Conservation (phyloP, 352 stramenopile species). For the Phytopythium mirpurense region DNA sequence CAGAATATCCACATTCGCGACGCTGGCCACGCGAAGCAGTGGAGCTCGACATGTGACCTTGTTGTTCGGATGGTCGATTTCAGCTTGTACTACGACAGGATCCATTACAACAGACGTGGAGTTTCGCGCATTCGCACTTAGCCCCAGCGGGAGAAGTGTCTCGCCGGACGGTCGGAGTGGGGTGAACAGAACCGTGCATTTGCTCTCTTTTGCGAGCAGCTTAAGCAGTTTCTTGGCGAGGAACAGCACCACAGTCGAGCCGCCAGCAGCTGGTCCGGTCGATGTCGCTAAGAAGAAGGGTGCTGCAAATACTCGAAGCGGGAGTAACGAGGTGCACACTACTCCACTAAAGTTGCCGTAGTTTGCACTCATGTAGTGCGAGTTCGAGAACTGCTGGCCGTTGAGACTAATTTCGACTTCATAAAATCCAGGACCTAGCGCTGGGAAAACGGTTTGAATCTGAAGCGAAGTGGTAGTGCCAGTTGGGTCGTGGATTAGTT, state of each 20-base stretch:
- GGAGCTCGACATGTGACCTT: conserved; percentile 51
- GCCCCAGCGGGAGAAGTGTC: background rate
- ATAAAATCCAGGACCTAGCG: conserved; percentile 35
- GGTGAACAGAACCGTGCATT: conserved; percentile 58
- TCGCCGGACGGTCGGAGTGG: conserved; percentile 18
- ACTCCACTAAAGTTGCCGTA: conserved; percentile 63
- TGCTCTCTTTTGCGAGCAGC: conserved; percentile 38
- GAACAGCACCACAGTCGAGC: conserved; percentile 52
- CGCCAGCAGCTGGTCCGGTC: conserved; percentile 52
- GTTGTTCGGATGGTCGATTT: conserved; percentile 44
- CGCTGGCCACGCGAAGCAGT: conserved; percentile 36
- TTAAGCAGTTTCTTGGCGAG: conserved; percentile 45
- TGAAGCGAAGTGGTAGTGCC: background rate
- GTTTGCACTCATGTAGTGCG: conserved; percentile 48
- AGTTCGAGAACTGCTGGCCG: conserved; percentile 53
- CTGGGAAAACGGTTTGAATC: conserved; percentile 24
- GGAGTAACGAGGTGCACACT: conserved; percentile 47
- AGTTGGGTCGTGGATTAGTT: background rate
- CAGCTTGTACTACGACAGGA: conserved; percentile 27
- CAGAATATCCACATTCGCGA: conserved; percentile 40
- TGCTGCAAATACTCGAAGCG: conserved; percentile 49
- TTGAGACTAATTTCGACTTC: conserved; percentile 69
- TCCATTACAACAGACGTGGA: conserved; percentile 13
- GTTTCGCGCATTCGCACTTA: conserved; percentile 1
- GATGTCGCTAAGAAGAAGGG: conserved; percentile 62